Evolutionary conservation across 1,139 yeast genomes (phyloP), one percentile per base, ranked within the genome.

Genomic region (Geotrichum siamense): DNA sequence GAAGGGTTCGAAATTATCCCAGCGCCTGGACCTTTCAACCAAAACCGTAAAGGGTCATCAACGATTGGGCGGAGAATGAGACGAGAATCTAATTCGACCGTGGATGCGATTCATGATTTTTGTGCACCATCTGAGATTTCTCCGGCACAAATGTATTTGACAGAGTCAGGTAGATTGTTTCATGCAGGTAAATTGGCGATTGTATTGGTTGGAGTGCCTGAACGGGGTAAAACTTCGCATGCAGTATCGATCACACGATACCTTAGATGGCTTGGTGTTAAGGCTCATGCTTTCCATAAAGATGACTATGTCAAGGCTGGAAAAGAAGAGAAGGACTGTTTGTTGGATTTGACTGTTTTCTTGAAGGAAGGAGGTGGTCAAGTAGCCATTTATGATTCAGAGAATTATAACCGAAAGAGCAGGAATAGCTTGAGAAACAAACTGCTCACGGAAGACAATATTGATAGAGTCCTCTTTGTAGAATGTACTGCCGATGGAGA

Each of bases 341-440:
- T 82, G 42, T 67, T 66, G 42, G 97, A 86, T 59, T 78, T 91
- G 60, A 61, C 75, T 46, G 68, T 69, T 33, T 91, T 85, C 60
- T 86, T 84, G 61, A 74, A 74, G 49, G 73, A 13, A n/a, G 37
- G 76, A 30, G 67, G 67, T 10, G 96, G 96, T 8, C 98, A 91
- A 65, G 85, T 91, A 23, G 98, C 94, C n/a, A 84, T 91, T 29
- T 91, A 85, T 61, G 98, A 91, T 63, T 97, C 96, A 0, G 85
- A 89, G 47, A 91, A 91, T 62, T 94, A 93, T 1, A 67, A 81
- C 38, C 77, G 81, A 16, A 74, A 74, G 38, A 69, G 70, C 32
- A 65, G 65, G 47, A 79, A 87, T 55, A 64, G 69, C 9, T 16
- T 42, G 12, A 15, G 25, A 15, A 32, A 28, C 15, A 33, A 33